Conservation (phyloP, 2,329 filamentous ascomycete species). For the Fusarium marasasianum region DNA sequence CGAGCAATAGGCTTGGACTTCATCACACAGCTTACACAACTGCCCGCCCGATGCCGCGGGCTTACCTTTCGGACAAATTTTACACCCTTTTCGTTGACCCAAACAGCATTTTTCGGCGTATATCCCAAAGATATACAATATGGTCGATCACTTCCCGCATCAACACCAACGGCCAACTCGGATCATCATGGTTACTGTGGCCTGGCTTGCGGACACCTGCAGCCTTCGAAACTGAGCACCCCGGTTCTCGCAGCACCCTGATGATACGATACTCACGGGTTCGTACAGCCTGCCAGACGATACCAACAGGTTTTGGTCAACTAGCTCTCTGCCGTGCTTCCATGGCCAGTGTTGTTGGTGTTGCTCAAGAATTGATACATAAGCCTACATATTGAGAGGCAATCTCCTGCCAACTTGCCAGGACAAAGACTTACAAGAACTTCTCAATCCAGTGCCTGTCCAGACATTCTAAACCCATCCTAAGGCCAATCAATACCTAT, state of each 20-base stretch:
- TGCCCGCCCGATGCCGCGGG: neutral
- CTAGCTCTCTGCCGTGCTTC: neutral
- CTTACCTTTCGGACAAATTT: neutral
- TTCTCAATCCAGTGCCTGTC: neutral
- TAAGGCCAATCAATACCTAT: neutral
- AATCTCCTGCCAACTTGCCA: neutral
- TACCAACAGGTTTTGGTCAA: neutral
- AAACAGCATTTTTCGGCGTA: neutral
- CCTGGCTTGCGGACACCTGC: constrained; percentile 21
- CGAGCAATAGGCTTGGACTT: neutral
- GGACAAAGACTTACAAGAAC: neutral
- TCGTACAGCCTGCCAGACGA: neutral
- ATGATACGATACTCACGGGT: constrained; percentile 11
- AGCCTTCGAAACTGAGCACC: constrained; percentile 11
- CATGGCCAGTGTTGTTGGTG: neutral
- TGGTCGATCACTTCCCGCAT: neutral
- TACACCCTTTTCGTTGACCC: neutral
- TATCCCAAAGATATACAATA: neutral
- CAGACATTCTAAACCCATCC: neutral
- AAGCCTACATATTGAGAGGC: constrained; percentile 1
- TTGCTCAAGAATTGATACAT: neutral
- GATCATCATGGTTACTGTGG: neutral
- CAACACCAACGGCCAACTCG: constrained; percentile 8
- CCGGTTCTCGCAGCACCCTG: neutral
- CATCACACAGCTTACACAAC: neutral